phyloP scores from a whole-genome alignment of 2,329 filamentous ascomycete species.

The Beauveria sp. region DNA sequence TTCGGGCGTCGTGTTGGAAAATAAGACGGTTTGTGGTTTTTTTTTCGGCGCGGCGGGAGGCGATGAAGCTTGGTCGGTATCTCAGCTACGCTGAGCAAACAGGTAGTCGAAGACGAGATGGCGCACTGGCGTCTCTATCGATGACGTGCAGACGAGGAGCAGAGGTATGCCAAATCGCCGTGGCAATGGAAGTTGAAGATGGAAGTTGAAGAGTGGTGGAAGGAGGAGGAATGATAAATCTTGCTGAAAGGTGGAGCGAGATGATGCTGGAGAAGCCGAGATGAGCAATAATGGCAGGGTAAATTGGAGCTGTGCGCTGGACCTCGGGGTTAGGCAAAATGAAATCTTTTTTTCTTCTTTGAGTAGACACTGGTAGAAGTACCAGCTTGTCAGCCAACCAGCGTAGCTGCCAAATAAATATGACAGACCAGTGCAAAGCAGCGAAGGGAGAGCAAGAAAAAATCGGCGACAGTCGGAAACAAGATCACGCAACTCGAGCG shows the following conservation, averaged over 20 bases:
- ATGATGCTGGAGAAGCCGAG: slow-evolving; percentile 7
- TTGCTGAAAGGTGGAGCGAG: slow-evolving; percentile 3
- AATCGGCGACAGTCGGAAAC: slow-evolving; percentile 4
- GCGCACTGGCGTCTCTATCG: neutral
- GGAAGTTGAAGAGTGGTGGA: neutral
- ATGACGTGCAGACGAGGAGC: neutral
- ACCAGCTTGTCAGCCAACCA: neutral
- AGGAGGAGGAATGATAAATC: neutral
- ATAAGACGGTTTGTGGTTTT: neutral
- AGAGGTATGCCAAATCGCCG: neutral
- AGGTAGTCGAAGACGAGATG: neutral
- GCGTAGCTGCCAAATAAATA: neutral
- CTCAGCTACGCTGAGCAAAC: slow-evolving; percentile 2
- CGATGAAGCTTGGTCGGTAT: neutral
- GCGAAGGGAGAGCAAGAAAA: neutral
- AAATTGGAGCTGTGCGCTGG: neutral
- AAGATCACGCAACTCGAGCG: neutral
- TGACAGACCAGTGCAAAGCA: neutral
- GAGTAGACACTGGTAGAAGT: neutral
- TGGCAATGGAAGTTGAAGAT: neutral
- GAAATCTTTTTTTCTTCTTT: neutral
- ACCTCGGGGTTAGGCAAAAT: slow-evolving; percentile 3
- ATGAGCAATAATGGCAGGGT: neutral
- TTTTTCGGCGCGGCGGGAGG: neutral
- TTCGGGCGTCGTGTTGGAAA: neutral